phyloP scores from a whole-genome alignment of 2,329 filamentous ascomycete genomes.

The Teratosphaeria viscida region DNA sequence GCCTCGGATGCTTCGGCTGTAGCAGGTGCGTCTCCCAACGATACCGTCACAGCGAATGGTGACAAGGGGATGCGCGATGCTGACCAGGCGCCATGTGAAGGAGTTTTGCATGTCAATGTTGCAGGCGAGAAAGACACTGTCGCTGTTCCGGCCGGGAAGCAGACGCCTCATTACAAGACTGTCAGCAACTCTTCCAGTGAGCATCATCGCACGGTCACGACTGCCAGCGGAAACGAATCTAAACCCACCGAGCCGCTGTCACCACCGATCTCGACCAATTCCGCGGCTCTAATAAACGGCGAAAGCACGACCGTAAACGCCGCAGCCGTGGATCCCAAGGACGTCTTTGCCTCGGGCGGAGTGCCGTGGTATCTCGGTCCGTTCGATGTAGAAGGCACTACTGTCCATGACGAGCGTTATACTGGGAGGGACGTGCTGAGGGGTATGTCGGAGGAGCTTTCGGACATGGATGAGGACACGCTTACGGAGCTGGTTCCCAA shows the following conservation, averaged over 20 bases:
- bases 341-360: slow-evolving; percentile 53
- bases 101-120: slow-evolving; percentile 13
- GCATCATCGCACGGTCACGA: slow-evolving; percentile 3
- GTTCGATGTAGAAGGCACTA: slow-evolving; percentile 72
- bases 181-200: slow-evolving; percentile 10
- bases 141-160: slow-evolving; percentile 8
- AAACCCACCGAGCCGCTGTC: slow-evolving; percentile 24
- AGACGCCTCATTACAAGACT: slow-evolving; percentile 15
- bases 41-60: slow-evolving; percentile 2
- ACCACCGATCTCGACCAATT: slow-evolving; percentile 28
- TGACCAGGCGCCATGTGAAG: slow-evolving; percentile 20
- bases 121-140: slow-evolving; percentile 11
- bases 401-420: slow-evolving; percentile 64
- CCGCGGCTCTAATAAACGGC: neutral
- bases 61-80: slow-evolving; percentile 22
- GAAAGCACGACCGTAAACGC: neutral
- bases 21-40: slow-evolving; percentile 24
- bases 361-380: slow-evolving; percentile 78
- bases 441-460: slow-evolving; percentile 66
- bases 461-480: slow-evolving; percentile 85
- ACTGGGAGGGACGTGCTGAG: slow-evolving; percentile 61
- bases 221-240: slow-evolving; percentile 6
- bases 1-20: slow-evolving; percentile 30
- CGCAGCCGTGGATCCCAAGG: slow-evolving; percentile 22
- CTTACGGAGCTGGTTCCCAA: slow-evolving; percentile 48